Base-by-base conservation (phyloP, 108 stramenopile species). In the Mayamaea pseudoterrestris region DNA sequence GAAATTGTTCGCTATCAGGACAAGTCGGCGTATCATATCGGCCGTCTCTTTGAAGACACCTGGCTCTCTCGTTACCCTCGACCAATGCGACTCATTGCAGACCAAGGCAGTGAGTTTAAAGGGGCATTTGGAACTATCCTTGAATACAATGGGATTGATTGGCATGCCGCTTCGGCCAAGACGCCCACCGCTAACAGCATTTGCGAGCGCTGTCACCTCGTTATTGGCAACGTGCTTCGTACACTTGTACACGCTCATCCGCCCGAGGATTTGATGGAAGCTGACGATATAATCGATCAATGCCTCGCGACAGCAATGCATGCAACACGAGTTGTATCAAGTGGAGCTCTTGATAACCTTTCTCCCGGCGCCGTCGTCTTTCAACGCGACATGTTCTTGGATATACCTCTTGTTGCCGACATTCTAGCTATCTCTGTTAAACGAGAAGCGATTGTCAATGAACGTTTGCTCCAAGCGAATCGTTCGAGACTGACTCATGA, bases 51-150 rank as follows among this genome's bases (percentile, higher is more conserved):
- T 16, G 42, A 56, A 13, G 47, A 53, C n/a, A 20, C 23, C 7
- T 77, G 76, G 76, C 30, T 72, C 13, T 7, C 46, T 0, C 49
- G 68, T 25, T 69, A 77, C 35, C 76, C 76, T 1, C 16, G 57
- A 14, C 71, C 71, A 5, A 11, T 31, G 2, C 28, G 16, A 27
- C 26, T 13, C 18, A 41, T 69, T 30, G 44, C 56, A 50, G 76
- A 73, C 32, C 48, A 66, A 16, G 76, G 76, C 0, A 37, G 50
- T 9, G 76, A 77, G 40, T 77, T 73, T 41, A 47, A 41, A 3
- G 71, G 76, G 5, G 12, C 18, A 16, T 46, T 49, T 6, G 69
- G 63, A 31, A 63, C 63, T 53, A 3, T 3, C 5, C 54, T 52
- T 24, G 27, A 23, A 44, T 20, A 3, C 20, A 18, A 20, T 23